These are phyloP conservation scores for Cadophora sp. DNA, from an alignment of 2,329 filamentous ascomycete species.

Conservation along the genomic window DNA sequence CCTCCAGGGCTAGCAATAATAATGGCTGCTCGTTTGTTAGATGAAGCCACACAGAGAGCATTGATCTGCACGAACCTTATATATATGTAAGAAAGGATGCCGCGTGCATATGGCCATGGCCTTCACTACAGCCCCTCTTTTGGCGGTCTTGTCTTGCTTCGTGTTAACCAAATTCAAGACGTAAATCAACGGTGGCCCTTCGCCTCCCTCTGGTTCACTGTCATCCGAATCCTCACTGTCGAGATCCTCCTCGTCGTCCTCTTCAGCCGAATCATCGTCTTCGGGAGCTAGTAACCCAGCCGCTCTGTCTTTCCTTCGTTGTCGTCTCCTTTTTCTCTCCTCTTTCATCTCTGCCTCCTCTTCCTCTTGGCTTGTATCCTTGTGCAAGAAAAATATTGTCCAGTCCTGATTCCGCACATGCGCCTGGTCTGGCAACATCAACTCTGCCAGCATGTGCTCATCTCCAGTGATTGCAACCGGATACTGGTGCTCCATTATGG, in stretches of 20 bases:
- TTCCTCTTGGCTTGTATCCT: slow-evolving; percentile 84
- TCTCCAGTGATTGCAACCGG: slow-evolving; percentile 94
- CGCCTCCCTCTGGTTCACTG: slow-evolving; percentile 71
- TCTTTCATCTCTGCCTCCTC: slow-evolving; percentile 75
- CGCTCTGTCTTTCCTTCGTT: slow-evolving; percentile 58
- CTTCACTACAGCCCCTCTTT: slow-evolving; percentile 93
- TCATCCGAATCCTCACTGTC: slow-evolving; percentile 61
- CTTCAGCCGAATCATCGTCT: slow-evolving; percentile 52
- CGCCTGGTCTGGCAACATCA: slow-evolving; percentile 97
- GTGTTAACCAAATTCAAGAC: slow-evolving; percentile 98
- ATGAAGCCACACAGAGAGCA: slow-evolving; percentile 6
- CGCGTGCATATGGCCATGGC: slow-evolving; percentile 99
- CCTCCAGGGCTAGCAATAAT: slow-evolving; percentile 87
- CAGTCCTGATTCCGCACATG: slow-evolving; percentile 96
- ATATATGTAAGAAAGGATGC: slow-evolving; percentile 97
- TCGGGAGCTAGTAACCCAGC: slow-evolving; percentile 55
- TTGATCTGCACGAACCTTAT: slow-evolving; percentile 70
- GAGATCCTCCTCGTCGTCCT: slow-evolving; percentile 55
- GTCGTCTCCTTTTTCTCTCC: slow-evolving; percentile 58
- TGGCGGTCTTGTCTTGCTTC: slow-evolving; percentile 91
- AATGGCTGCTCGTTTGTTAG: slow-evolving; percentile 67
- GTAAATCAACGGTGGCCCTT: slow-evolving; percentile 93
- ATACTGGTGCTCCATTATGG: slow-evolving; percentile 98
- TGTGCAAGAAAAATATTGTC: slow-evolving; percentile 99
- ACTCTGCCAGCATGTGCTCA: slow-evolving; percentile 96